These are phyloP conservation scores for Kondoa malvinella DNA, from an alignment of 768 basidiomycete species.

Conservation along the genomic window DNA sequence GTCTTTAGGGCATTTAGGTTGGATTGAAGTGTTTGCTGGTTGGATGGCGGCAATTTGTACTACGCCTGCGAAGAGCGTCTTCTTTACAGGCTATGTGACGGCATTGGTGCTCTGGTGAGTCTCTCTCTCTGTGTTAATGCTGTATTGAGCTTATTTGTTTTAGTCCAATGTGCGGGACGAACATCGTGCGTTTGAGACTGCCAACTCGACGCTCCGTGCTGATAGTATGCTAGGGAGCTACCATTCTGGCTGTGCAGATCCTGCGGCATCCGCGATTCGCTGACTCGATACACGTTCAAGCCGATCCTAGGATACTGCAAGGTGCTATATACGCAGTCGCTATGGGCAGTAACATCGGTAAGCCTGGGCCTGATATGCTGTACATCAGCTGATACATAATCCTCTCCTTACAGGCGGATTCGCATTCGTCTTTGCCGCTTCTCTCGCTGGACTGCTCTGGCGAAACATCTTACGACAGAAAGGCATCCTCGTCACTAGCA, in stretches of 20 bases:
- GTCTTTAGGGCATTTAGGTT: slow-evolving; percentile 59
- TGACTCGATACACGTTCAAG: slow-evolving; percentile 7
- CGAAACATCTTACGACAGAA: slow-evolving; percentile 54
- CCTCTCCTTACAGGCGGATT: slow-evolving; percentile 47
- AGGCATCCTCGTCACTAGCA: slow-evolving; percentile 44
- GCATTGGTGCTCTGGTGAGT: slow-evolving; percentile 33
- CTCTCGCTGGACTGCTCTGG: slow-evolving; percentile 79
- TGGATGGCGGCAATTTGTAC: slow-evolving; percentile 43
- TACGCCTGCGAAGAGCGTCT: slow-evolving; percentile 43
- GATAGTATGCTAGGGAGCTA: slow-evolving; percentile 16
- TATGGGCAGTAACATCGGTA: slow-evolving; percentile 56
- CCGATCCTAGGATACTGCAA: slow-evolving; percentile 10
- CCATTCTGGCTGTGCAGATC: slow-evolving; percentile 15
- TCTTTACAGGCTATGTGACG: slow-evolving; percentile 52
- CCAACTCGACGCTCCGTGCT: not conserved
- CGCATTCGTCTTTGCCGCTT: slow-evolving; percentile 71
- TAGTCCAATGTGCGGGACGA: slow-evolving; percentile 55
- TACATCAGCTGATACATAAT: no score
- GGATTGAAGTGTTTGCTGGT: slow-evolving; percentile 63
- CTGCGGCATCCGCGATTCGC: slow-evolving; percentile 7
- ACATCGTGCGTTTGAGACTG: not conserved
- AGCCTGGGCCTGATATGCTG: no score
- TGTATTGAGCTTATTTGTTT: slow-evolving; percentile 44
- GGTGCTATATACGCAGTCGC: slow-evolving; percentile 38
- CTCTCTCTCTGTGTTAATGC: slow-evolving; percentile 62